These are phyloP conservation scores for Diaporthe eres DNA, from an alignment of 2,329 filamentous ascomycete genomes.

Conservation along the genomic window DNA sequence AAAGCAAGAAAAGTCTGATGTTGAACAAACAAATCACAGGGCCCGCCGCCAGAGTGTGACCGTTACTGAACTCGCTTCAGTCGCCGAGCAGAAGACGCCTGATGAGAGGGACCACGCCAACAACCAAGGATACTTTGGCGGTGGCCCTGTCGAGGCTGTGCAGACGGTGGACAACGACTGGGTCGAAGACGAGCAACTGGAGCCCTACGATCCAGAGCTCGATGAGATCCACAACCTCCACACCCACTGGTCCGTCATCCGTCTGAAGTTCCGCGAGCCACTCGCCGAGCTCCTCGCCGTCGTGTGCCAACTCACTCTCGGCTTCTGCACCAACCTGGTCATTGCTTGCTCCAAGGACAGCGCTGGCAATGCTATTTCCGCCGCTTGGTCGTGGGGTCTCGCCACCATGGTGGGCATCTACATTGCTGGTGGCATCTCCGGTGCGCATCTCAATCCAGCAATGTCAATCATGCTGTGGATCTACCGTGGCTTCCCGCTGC, in stretches of 20 bases:
- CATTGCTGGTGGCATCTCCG: slow-evolving; percentile 61
- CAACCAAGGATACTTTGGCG: slow-evolving; percentile 28
- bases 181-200: slow-evolving; percentile 35
- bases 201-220: slow-evolving; percentile 39
- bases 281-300: slow-evolving; percentile 67
- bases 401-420: slow-evolving; percentile 66
- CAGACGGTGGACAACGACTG: slow-evolving; percentile 32
- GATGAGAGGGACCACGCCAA: slow-evolving; percentile 29
- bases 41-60: slow-evolving; percentile 26
- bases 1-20: slow-evolving; percentile 27
- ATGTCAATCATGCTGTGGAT: slow-evolving; percentile 61
- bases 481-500: slow-evolving; percentile 66
- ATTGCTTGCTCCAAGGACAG: slow-evolving; percentile 52
- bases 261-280: slow-evolving; percentile 65
- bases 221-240: slow-evolving; percentile 65
- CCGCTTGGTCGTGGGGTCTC: slow-evolving; percentile 65
- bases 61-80: slow-evolving; percentile 33
- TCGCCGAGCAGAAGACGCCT: slow-evolving; percentile 36
- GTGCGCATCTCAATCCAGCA: slow-evolving; percentile 60
- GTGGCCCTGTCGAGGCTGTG: slow-evolving; percentile 27
- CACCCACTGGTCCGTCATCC: slow-evolving; percentile 63
- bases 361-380: slow-evolving; percentile 59
- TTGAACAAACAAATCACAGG: slow-evolving; percentile 9
- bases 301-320: slow-evolving; percentile 54
- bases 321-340: slow-evolving; percentile 63